Evolutionary conservation across 1,284 basidiomycete species (phyloP).

Genomic region (Malassezia restricta): DNA sequence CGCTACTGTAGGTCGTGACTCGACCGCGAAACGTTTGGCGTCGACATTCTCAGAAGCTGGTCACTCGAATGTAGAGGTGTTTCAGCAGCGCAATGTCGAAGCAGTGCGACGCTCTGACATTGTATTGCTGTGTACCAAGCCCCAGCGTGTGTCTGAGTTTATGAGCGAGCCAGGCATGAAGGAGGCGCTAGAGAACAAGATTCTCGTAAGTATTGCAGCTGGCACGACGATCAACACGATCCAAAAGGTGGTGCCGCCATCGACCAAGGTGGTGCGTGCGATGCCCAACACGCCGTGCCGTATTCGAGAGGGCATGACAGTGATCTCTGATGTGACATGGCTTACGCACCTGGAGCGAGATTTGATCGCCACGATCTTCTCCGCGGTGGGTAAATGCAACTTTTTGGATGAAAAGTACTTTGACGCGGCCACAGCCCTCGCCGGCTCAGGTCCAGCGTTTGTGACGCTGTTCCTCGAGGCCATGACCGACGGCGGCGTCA

Average conservation of each 20-base stretch:
- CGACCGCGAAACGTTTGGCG: conserved; percentile 62
- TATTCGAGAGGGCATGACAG: conserved; percentile 46
- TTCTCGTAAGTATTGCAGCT: conserved; percentile 89
- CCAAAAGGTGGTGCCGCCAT: conserved; percentile 58
- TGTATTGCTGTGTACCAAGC: conserved; percentile 61
- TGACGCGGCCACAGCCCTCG: conserved; percentile 91
- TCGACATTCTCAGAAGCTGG: conserved; percentile 52
- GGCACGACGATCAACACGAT: conserved; percentile 82
- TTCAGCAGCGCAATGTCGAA: conserved; percentile 56
- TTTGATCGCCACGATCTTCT: conserved; percentile 36
- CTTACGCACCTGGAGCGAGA: conserved; percentile 22
- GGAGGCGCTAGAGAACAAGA: conserved; percentile 74
- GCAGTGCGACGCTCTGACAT: conserved; percentile 69
- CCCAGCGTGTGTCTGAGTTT: conserved; percentile 69
- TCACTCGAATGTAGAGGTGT: conserved; percentile 55
- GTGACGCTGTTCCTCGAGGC: conserved; percentile 93
- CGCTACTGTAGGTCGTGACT: conserved; percentile 71
- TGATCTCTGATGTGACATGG: conserved; percentile 20
- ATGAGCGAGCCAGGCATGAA: conserved; percentile 67
- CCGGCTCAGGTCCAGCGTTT: conserved; percentile 91
- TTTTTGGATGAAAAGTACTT: conserved; percentile 55
- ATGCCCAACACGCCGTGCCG: conserved; percentile 99
- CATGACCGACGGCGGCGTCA: conserved; percentile 97
- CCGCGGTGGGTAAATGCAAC: conserved; percentile 34
- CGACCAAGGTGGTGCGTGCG: conserved; percentile 77